phyloP scores from a whole-genome alignment of 208 protist genomes.

The Crithidia bombi region DNA sequence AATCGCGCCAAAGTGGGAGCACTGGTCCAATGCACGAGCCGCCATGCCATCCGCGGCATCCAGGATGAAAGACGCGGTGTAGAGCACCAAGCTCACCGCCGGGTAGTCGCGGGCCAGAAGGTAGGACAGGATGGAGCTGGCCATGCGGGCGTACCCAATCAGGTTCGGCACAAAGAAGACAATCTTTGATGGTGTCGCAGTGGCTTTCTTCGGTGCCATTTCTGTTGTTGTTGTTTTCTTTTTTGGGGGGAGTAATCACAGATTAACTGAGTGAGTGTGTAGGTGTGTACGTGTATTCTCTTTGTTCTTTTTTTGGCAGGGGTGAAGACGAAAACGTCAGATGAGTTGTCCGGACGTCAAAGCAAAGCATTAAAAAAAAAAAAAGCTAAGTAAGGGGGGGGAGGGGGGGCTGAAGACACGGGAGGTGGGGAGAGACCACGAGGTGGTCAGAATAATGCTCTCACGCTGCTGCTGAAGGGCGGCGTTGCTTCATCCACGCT shows the following conservation, averaged over 20 bases:
- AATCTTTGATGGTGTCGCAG: conserved; percentile 32
- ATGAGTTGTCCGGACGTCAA: too few relatives aligned
- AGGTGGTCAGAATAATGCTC: too few relatives aligned
- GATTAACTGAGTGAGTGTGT: conserved; percentile 16
- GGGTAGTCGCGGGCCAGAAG: conserved; percentile 70
- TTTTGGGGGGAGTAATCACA: too few relatives aligned
- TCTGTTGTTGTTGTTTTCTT: too few relatives aligned
- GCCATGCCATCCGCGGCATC: conserved; percentile 92
- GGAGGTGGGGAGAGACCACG: too few relatives aligned
- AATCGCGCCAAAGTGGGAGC: conserved; percentile 92
- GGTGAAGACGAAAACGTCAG: too few relatives aligned
- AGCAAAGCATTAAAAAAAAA: neutral
- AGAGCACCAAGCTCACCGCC: conserved; percentile 71
- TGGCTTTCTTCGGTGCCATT: conserved; percentile 27
- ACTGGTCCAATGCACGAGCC: conserved; percentile 87
- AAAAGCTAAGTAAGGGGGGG: too few relatives aligned
- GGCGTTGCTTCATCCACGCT: too few relatives aligned
- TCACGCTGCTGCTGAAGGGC: too few relatives aligned
- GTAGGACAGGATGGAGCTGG: conserved; percentile 73
- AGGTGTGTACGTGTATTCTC: conserved; percentile 3
- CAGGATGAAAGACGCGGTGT: conserved; percentile 83
- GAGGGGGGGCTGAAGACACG: too few relatives aligned
- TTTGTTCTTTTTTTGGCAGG: neutral
- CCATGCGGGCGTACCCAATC: conserved; percentile 90
- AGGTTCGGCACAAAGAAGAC: conserved; percentile 92